Evolutionary conservation across 2,329 filamentous ascomycete species (phyloP).

Genomic region (Periconia sp.): DNA sequence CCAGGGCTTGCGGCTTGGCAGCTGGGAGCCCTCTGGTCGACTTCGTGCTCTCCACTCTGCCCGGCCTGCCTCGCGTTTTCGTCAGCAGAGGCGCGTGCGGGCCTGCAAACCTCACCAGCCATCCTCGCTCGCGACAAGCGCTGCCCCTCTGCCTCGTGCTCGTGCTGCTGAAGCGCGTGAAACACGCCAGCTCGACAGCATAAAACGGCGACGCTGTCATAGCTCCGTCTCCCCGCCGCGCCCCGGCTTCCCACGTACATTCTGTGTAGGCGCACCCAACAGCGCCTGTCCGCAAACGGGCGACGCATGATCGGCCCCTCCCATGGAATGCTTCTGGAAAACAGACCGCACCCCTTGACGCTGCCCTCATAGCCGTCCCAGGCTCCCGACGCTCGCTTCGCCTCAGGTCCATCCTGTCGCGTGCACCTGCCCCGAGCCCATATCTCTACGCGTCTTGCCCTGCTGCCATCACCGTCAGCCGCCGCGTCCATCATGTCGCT

Average conservation of each 20-base stretch:
- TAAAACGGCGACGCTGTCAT: slow-evolving; percentile 13
- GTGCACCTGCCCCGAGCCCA: slow-evolving; percentile 29
- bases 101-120: not conserved
- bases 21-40: too few relatives aligned
- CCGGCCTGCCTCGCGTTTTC: too few relatives aligned
- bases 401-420: slow-evolving; percentile 24
- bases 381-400: slow-evolving; percentile 22
- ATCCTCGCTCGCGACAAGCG: too few relatives aligned
- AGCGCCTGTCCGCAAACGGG: slow-evolving; percentile 10
- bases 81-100: slow-evolving; percentile 1
- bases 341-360: slow-evolving; percentile 25
- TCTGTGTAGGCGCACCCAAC: slow-evolving; percentile 11
- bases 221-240: slow-evolving; percentile 8
- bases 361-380: slow-evolving; percentile 16
- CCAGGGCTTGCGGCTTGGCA: not conserved
- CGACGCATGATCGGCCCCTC: slow-evolving; percentile 22
- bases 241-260: slow-evolving; percentile 3
- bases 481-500: slow-evolving; percentile 19
- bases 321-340: slow-evolving; percentile 37
- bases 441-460: slow-evolving; percentile 11
- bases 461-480: slow-evolving; percentile 2
- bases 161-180: slow-evolving; percentile 17
- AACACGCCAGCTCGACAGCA: slow-evolving; percentile 26
- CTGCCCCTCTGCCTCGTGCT: not conserved
- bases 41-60: too few relatives aligned